Percentiles rank a stretch among this genome's conserved stretches.
Conservation (phyloP, 2,329 filamentous ascomycete genomes). For the Neodidymelliopsis sp. region DNA sequence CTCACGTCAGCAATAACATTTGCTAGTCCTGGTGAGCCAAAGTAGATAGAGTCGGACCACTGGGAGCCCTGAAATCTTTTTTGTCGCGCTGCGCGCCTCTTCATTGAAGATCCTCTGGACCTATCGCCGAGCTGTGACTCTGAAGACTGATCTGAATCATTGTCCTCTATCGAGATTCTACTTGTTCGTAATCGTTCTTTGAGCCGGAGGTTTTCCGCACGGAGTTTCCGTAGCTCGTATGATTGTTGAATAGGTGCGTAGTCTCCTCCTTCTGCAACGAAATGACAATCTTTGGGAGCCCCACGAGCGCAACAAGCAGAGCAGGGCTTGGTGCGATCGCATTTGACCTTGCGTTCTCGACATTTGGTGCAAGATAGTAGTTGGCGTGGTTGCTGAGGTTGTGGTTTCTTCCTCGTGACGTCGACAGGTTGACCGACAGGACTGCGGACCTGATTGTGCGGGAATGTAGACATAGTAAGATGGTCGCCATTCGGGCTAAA, state of each 20-base stretch:
- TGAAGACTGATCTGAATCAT: slow-evolving; percentile 41
- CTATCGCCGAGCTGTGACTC: slow-evolving; percentile 32
- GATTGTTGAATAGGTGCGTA: slow-evolving; percentile 57
- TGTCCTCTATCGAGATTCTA: slow-evolving; percentile 47
- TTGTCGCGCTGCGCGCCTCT: slow-evolving; percentile 37
- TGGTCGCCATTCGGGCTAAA: slow-evolving; percentile 2
- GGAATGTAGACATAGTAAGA: slow-evolving; percentile 23
- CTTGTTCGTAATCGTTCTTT: slow-evolving; percentile 52
- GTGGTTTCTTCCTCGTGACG: slow-evolving; percentile 43
- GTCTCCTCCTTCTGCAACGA: slow-evolving; percentile 55
- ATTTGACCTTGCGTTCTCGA: slow-evolving; percentile 59
- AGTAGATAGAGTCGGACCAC: slow-evolving; percentile 57
- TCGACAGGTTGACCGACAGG: slow-evolving; percentile 22
- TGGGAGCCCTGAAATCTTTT: slow-evolving; percentile 51
- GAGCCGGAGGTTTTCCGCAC: slow-evolving; percentile 54
- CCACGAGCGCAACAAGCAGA: slow-evolving; percentile 58
- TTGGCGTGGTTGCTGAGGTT: slow-evolving; percentile 53
- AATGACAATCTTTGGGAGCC: slow-evolving; percentile 57
- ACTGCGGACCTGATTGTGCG: slow-evolving; percentile 22
- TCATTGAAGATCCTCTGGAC: slow-evolving; percentile 28
- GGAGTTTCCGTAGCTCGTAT: slow-evolving; percentile 57
- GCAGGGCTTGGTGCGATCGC: slow-evolving; percentile 59
- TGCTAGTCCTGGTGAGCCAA: slow-evolving; percentile 58
- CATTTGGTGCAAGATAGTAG: slow-evolving; percentile 59
- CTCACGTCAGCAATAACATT: slow-evolving; percentile 57